These are phyloP conservation scores for Endocladia muricata DNA, from an alignment of 31 red algal species.

Conservation along the genomic window DNA sequence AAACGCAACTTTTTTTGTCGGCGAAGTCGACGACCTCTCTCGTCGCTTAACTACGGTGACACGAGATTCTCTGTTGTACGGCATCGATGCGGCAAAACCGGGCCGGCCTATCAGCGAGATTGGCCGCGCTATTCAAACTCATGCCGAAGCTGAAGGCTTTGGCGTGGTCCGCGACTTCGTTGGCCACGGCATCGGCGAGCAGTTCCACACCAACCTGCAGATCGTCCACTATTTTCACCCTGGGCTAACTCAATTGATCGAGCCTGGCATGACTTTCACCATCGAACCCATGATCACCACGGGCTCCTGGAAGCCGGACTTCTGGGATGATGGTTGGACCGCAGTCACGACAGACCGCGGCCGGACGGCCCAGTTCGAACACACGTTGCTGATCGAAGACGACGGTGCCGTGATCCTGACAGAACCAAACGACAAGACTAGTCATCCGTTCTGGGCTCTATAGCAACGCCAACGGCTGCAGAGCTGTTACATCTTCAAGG, in stretches of 20 bases:
- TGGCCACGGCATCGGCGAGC: slow-evolving; percentile 81
- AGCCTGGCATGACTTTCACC: slow-evolving; percentile 82
- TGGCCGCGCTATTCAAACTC: slow-evolving; percentile 66
- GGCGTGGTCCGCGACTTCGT: slow-evolving; percentile 83
- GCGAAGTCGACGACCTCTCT: slow-evolving; percentile 34
- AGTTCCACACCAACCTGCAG: slow-evolving; percentile 89
- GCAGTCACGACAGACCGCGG: slow-evolving; percentile 90
- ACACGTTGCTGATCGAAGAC: slow-evolving; percentile 84
- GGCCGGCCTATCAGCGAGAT: slow-evolving; percentile 75
- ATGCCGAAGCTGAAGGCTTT: slow-evolving; percentile 43
- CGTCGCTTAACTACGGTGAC: slow-evolving; percentile 53
- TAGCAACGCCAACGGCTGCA: no score
- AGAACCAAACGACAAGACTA: no score
- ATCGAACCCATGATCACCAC: slow-evolving; percentile 94
- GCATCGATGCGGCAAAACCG: slow-evolving; percentile 66
- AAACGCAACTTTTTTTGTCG: slow-evolving; percentile 87
- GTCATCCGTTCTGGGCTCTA: no score
- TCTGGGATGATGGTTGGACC: slow-evolving; percentile 93
- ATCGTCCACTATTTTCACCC: slow-evolving; percentile 88
- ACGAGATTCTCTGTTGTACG: slow-evolving; percentile 78
- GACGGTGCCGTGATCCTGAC: slow-evolving; percentile 82
- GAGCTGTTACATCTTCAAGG: no score
- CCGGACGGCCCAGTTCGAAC: slow-evolving; percentile 86
- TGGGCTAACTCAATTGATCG: slow-evolving; percentile 47
- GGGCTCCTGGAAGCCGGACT: slow-evolving; percentile 55